These are phyloP conservation scores for Verticillium nubilum DNA, from an alignment of 2,329 filamentous ascomycete genomes.

Conservation along the genomic window DNA sequence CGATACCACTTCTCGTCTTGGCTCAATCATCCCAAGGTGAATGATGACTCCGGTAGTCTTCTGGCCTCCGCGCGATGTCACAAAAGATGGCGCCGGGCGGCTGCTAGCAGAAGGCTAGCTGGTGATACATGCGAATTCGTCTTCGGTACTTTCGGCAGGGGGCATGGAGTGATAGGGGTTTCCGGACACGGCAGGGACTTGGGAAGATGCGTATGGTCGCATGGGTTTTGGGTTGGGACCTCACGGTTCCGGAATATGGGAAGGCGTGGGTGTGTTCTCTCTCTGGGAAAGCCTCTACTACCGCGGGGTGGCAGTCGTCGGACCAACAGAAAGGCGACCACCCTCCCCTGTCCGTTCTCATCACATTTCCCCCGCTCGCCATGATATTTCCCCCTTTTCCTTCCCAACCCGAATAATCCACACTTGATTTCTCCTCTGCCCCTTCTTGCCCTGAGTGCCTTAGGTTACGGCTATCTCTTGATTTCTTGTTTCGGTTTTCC, in stretches of 20 bases:
- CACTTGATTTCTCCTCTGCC: slow-evolving; percentile 1
- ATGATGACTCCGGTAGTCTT: slow-evolving; percentile 3
- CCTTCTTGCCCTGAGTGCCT: slow-evolving; percentile 3
- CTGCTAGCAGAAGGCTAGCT: slow-evolving; percentile 23
- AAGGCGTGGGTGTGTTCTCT: background rate
- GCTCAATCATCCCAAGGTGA: slow-evolving; percentile 28
- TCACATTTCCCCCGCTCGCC: slow-evolving; percentile 5
- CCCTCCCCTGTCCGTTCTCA: background rate
- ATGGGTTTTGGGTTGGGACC: slow-evolving; percentile 10
- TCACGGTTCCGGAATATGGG: slow-evolving; percentile 1
- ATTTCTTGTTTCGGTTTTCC: slow-evolving; percentile 4
- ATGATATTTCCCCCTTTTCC: slow-evolving; percentile 8
- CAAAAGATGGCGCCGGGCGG: slow-evolving; percentile 5
- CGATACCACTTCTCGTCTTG: slow-evolving; percentile 32
- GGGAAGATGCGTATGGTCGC: slow-evolving; percentile 18
- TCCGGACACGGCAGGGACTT: slow-evolving; percentile 5
- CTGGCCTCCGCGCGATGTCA: slow-evolving; percentile 3
- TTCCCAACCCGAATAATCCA: slow-evolving; percentile 6
- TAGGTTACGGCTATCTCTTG: slow-evolving; percentile 14
- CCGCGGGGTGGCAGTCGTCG: slow-evolving; percentile 7
- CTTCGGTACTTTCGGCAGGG: slow-evolving; percentile 18
- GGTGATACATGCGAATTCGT: slow-evolving; percentile 21
- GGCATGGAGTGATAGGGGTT: slow-evolving; percentile 27
- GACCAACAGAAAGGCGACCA: background rate
- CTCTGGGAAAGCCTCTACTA: slow-evolving; percentile 3